Conservation (phyloP, 169 alveolate genomes). For the Eimeria acervulina region DNA sequence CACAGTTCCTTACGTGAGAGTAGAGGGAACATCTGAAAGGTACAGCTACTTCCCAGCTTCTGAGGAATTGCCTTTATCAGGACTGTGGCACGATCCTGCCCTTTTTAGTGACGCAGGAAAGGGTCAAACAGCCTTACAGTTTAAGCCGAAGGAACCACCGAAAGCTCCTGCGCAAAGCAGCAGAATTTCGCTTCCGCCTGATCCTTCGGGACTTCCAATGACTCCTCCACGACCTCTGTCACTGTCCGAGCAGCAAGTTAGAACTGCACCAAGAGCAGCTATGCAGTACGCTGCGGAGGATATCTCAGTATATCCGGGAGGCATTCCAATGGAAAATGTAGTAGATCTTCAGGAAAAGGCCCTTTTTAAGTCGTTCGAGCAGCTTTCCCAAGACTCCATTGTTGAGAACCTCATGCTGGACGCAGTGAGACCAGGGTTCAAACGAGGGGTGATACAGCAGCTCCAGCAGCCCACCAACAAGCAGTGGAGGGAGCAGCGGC, state of each 20-base stretch:
- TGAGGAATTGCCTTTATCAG: slow-evolving; percentile 66
- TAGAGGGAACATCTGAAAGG: slow-evolving; percentile 75
- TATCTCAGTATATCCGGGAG: slow-evolving; percentile 58
- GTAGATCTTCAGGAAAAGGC: slow-evolving; percentile 74
- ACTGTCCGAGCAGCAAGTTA: slow-evolving; percentile 43
- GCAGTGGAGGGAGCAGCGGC: slow-evolving; percentile 56
- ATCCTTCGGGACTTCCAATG: slow-evolving; percentile 71
- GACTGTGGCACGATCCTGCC: slow-evolving; percentile 73
- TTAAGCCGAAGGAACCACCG: slow-evolving; percentile 26
- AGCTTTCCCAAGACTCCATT: slow-evolving; percentile 11
- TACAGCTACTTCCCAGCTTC: slow-evolving; percentile 26
- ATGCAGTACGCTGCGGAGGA: slow-evolving; percentile 48
- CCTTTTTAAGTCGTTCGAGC: neutral
- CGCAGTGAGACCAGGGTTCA: slow-evolving; percentile 73
- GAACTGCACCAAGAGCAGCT: slow-evolving; percentile 52
- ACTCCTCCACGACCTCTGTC: slow-evolving; percentile 47
- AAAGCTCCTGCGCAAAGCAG: neutral
- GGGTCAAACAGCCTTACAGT: slow-evolving; percentile 52
- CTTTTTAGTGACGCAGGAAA: slow-evolving; percentile 60
- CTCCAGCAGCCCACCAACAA: slow-evolving; percentile 64
- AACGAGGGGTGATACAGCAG: slow-evolving; percentile 50
- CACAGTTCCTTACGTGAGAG: slow-evolving; percentile 51
- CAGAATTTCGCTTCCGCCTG: slow-evolving; percentile 30
- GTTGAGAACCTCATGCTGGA: slow-evolving; percentile 77
- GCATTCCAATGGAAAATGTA: slow-evolving; percentile 30